These are phyloP conservation scores for Pichia manshurica DNA, from an alignment of 805 yeast genomes.

Conservation along the genomic window DNA sequence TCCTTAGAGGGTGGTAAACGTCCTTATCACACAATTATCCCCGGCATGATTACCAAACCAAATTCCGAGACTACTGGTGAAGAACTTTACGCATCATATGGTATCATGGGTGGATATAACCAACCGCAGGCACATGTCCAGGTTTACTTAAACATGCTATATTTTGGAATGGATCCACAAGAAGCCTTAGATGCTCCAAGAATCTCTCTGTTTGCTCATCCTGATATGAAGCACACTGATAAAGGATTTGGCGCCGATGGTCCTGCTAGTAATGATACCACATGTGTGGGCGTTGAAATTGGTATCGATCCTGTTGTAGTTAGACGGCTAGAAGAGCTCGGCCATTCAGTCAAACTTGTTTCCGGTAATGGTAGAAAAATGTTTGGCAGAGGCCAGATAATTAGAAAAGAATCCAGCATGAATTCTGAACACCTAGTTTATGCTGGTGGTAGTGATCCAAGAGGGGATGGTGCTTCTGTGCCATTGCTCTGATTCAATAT, in stretches of 20 bases:
- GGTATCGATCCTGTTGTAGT: constrained; percentile 48
- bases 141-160: constrained; percentile 58
- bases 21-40: constrained; percentile 79
- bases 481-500: constrained; percentile 31
- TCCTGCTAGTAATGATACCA: constrained; percentile 53
- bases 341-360: constrained; percentile 49
- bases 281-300: constrained; percentile 59
- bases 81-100: constrained; percentile 53
- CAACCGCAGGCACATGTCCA: constrained; percentile 86
- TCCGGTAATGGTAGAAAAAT: constrained; percentile 36
- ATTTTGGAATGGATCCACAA: constrained; percentile 65
- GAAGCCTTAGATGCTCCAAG: constrained; percentile 73
- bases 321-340: constrained; percentile 42
- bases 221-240: constrained; percentile 38
- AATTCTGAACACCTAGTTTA: constrained; percentile 36
- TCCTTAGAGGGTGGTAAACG: constrained; percentile 63
- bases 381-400: constrained; percentile 68
- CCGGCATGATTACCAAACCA: constrained; percentile 64
- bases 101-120: constrained; percentile 83
- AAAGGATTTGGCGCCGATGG: constrained; percentile 57
- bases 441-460: constrained; percentile 69
- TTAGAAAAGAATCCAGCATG: constrained; percentile 37
- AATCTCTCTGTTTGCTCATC: constrained; percentile 54
- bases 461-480: constrained; percentile 81
- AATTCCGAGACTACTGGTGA: constrained; percentile 19